These are phyloP conservation scores for Vigna mungo DNA, from an alignment of 306 rosid species.

Conservation along the genomic window DNA sequence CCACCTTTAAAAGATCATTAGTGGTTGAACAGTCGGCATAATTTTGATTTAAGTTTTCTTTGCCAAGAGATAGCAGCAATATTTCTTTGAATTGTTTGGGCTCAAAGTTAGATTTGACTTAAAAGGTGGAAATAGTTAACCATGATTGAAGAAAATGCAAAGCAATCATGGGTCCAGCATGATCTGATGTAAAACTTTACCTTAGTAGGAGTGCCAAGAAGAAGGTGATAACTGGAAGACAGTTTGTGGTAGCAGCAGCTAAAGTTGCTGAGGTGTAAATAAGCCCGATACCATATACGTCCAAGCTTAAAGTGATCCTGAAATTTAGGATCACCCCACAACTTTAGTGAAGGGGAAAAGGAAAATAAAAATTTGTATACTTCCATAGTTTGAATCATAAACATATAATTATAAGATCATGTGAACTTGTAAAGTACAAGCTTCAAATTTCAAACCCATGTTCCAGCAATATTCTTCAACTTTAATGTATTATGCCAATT, in stretches of 20 bases:
- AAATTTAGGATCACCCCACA: conserved; percentile 3
- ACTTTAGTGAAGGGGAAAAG: background rate
- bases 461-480: background rate
- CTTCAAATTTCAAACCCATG: background rate
- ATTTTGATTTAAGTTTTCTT: background rate
- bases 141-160: conserved; percentile 6
- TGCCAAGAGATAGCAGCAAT: background rate
- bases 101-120: background rate
- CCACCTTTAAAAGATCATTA: background rate
- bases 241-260: conserved; percentile 75
- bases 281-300: conserved; percentile 58
- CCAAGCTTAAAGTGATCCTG: conserved; percentile 69
- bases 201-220: conserved; percentile 66
- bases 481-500: background rate
- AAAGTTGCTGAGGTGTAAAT: conserved; percentile 70
- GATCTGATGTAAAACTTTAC: conserved; percentile 36
- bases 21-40: background rate
- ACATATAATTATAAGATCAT: background rate
- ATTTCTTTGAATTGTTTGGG: background rate
- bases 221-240: conserved; percentile 80
- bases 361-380: background rate
- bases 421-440: background rate
- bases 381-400: background rate
- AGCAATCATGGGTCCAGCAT: conserved; percentile 6
- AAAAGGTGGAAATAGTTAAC: background rate